Evolutionary conservation across 371 early-diverging fungal species (phyloP).

Genomic region (Sporodiniella umbellata): DNA sequence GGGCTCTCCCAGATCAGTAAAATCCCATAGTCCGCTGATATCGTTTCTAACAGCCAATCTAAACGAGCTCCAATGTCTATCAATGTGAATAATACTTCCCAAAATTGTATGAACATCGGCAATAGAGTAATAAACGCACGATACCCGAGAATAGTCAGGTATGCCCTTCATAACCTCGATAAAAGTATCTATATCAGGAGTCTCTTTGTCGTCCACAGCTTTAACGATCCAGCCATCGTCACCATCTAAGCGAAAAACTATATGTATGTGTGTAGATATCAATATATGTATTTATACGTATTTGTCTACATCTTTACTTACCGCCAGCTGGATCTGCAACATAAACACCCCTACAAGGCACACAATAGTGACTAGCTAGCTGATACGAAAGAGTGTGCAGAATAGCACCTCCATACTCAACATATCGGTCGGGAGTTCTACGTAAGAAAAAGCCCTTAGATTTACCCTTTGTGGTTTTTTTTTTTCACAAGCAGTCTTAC

Average conservation of each 20-base stretch:
- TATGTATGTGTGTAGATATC: not conserved
- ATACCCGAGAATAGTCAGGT: constrained; percentile 75
- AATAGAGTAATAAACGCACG: constrained; percentile 81
- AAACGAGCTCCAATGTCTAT: constrained; percentile 81
- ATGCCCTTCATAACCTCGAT: constrained; percentile 71
- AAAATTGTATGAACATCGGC: constrained; percentile 72
- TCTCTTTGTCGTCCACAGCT: constrained; percentile 69
- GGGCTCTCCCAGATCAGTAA: constrained; percentile 49
- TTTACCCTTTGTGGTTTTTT: not conserved
- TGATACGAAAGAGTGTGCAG: constrained; percentile 88
- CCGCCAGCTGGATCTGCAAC: constrained; percentile 61
- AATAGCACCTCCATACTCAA: constrained; percentile 88
- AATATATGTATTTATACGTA: not conserved
- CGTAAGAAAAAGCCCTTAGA: too few relatives aligned
- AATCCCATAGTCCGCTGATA: constrained; percentile 78
- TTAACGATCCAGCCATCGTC: constrained; percentile 80
- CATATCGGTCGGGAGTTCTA: constrained; percentile 71
- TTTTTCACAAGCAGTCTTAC: constrained; percentile 27
- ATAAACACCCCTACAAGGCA: constrained; percentile 87
- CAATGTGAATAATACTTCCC: constrained; percentile 70
- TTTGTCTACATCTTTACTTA: constrained; percentile 17
- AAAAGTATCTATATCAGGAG: constrained; percentile 72
- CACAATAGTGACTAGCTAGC: constrained; percentile 75
- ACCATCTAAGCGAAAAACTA: constrained; percentile 76
- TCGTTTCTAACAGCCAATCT: constrained; percentile 76